Base-by-base conservation (phyloP, 768 basidiomycete genomes). In the Rickenella mellea region DNA sequence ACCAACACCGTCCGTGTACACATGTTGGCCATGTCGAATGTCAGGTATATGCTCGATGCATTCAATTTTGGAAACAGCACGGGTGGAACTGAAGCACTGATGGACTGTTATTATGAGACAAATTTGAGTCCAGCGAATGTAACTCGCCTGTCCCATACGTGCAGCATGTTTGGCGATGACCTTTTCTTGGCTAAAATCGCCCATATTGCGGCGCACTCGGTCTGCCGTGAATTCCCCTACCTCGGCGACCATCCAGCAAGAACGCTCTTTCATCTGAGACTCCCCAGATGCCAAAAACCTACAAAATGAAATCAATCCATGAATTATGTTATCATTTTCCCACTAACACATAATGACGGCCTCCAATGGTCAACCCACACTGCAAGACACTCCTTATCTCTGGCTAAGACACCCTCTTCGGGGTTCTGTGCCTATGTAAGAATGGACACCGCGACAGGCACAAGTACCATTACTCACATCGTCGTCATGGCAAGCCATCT, bases 231-330 rank as follows among this genome's bases (percentile, higher is more conserved):
- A 51, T 6, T 45, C 43, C 14, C 39, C 42, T 4, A 44, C 41
- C 15, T 51, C 50, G 15, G 43, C 48, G 0, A 51, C 40, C 50
- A 51, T 51, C 50, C 50, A 51, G 40, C 48, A 51, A 1, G 50
- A 51, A 28, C 47, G 50, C 17, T 51, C 50, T 25, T 51, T 51
- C 5, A 51, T 21, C 37, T 49, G 48, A 15, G 50, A 51, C 26
- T 51, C 50, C 1, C 48, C 48, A 12, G 50, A 42, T 9, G 50
- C 50, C 1, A 51, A 45, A 25, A 49, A 51, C 10, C 50, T 46
- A 14, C 6, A 20, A 15, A 27, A 9, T 20, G 10, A 6, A 17
- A 10, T 3, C n/a, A 21, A 25, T 31, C 21, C 22, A 14, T 1
- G 32, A 14, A 6, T 4, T 2, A 17, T 6, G 8, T 24, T 32